These are phyloP conservation scores for Eimeria brunetti DNA, from an alignment of 169 alveolate genomes.

Conservation along the genomic window DNA sequence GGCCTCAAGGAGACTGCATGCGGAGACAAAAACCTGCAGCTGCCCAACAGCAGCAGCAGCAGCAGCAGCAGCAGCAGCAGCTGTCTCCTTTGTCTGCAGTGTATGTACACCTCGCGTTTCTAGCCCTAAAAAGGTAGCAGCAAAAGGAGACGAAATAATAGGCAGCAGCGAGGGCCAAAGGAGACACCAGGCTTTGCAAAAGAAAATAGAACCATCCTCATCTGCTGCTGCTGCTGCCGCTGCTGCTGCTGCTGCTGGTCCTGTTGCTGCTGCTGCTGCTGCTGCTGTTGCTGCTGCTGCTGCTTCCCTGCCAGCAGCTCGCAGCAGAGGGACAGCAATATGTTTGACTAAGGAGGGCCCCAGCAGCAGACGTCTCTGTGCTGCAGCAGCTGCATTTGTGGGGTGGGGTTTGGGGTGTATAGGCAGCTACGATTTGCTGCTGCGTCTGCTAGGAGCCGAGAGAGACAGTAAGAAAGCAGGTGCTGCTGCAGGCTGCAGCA, in stretches of 20 bases:
- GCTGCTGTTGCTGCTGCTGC: conserved; percentile 52
- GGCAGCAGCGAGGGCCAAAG: background rate
- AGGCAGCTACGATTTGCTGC: background rate
- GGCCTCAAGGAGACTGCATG: conserved; percentile 4
- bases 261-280: conserved; percentile 36
- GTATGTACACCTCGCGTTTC: background rate
- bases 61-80: too few relatives aligned
- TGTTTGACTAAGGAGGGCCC: conserved; percentile 1
- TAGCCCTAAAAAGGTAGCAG: background rate
- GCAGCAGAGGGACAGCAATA: conserved; percentile 23
- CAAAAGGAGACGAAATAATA: background rate
- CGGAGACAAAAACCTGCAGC: conserved; percentile 25
- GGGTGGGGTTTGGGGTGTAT: background rate
- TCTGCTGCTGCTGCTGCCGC: background rate
- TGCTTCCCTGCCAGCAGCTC: background rate
- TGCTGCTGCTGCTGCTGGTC: conserved; percentile 1
- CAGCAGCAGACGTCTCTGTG: background rate
- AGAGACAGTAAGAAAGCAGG: background rate
- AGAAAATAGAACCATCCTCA: background rate
- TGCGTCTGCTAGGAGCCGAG: conserved; percentile 2
- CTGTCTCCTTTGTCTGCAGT: background rate
- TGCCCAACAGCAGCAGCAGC: conserved; percentile 5
- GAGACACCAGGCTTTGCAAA: conserved; percentile 20
- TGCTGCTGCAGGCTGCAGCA: background rate
- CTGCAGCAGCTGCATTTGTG: background rate